These are phyloP conservation scores for Trametes sanguinea DNA, from an alignment of 768 basidiomycete species.

Conservation along the genomic window DNA sequence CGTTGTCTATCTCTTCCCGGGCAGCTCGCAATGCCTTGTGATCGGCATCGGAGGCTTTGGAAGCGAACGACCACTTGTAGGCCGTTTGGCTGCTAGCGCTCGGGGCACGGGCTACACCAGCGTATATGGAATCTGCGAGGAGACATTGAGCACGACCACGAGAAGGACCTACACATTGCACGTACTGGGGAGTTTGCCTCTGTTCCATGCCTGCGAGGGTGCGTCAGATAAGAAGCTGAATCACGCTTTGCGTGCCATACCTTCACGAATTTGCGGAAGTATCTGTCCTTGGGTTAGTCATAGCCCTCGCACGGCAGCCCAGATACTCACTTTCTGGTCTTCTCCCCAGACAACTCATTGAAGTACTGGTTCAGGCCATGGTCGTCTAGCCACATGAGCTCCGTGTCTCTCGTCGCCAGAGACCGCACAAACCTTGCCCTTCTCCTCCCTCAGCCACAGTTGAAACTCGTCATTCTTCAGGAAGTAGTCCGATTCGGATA, in stretches of 20 bases:
- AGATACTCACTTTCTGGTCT: constrained; percentile 64
- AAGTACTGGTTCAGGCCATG: constrained; percentile 63
- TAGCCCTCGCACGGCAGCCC: constrained; percentile 25
- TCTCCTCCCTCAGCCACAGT: constrained; percentile 80
- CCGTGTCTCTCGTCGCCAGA: constrained; percentile 19
- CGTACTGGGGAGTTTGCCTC: constrained; percentile 69
- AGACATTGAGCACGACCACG: not conserved
- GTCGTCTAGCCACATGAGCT: not conserved
- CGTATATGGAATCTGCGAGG: constrained; percentile 54
- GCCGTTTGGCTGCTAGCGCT: constrained; percentile 71
- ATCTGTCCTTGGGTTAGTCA: constrained; percentile 49
- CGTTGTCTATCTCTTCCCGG: constrained; percentile 57
- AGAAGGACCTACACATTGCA: constrained; percentile 3
- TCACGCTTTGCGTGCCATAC: constrained; percentile 37
- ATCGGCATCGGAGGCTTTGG: constrained; percentile 62
- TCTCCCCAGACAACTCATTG: constrained; percentile 81
- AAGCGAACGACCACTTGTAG: constrained; percentile 88
- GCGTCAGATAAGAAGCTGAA: constrained; percentile 5
- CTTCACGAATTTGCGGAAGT: constrained; percentile 93
- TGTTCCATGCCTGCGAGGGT: constrained; percentile 70
- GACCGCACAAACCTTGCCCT: constrained; percentile 49
- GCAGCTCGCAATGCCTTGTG: constrained; percentile 56
- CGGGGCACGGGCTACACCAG: constrained; percentile 58
- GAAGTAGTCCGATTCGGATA: constrained; percentile 87
- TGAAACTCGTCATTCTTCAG: constrained; percentile 86